These are phyloP conservation scores for Talaromyces trachyspermus DNA, from an alignment of 495 filamentous ascomycete species.

Conservation along the genomic window DNA sequence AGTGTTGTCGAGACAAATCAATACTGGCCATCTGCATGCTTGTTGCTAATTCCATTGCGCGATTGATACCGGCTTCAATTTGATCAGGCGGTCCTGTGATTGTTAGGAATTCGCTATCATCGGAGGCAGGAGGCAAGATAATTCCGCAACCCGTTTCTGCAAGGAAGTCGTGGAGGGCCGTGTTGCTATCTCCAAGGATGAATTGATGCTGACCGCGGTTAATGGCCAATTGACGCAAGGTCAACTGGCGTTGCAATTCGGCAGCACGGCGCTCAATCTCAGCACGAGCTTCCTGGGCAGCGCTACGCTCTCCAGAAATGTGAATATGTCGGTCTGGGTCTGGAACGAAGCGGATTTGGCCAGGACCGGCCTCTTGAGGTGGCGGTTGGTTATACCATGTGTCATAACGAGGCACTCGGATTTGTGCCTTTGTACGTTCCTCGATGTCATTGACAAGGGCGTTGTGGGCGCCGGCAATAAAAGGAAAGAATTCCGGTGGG, in stretches of 20 bases:
- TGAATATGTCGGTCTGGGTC: constrained; percentile 64
- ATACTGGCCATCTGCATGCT: constrained; percentile 72
- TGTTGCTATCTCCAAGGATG: constrained; percentile 73
- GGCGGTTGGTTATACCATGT: constrained; percentile 63
- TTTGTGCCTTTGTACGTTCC: constrained; percentile 58
- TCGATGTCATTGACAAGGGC: constrained; percentile 59
- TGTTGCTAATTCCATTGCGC: constrained; percentile 72
- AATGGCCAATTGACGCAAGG: constrained; percentile 64
- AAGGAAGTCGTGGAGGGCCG: constrained; percentile 76
- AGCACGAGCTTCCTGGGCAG: constrained; percentile 69
- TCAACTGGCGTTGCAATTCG: constrained; percentile 61
- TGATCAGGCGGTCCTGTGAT: constrained; percentile 72
- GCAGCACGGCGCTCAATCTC: constrained; percentile 71
- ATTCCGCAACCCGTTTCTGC: constrained; percentile 85
- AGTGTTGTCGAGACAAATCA: constrained; percentile 70
- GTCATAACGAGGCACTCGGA: constrained; percentile 74
- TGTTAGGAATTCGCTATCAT: constrained; percentile 72
- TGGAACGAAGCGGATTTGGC: constrained; percentile 61
- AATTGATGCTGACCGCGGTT: constrained; percentile 80
- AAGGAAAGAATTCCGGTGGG: constrained; percentile 90
- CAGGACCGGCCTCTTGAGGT: constrained; percentile 54
- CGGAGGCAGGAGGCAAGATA: constrained; percentile 61
- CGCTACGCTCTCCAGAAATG: constrained; percentile 77
- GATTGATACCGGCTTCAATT: constrained; percentile 65
- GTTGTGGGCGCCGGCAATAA: constrained; percentile 81